phyloP scores from a whole-genome alignment of 306 rosid species.

The Citrullus amarus region DNA sequence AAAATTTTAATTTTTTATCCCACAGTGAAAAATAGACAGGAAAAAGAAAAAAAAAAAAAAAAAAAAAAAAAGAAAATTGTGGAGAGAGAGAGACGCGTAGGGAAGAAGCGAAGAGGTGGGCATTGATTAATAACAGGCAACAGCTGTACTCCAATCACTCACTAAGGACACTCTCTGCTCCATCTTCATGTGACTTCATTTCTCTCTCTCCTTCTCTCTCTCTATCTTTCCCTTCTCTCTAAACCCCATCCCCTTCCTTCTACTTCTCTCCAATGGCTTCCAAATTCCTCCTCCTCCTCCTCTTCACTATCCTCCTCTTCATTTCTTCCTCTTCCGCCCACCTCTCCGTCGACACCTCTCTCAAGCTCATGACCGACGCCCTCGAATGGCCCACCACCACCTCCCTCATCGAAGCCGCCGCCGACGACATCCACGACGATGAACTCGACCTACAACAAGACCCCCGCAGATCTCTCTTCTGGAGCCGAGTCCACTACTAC shows the following conservation, averaged over 20 bases:
- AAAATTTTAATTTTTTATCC: too few species aligned
- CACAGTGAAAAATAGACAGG: too few species aligned
- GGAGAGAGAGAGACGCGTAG: background rate
- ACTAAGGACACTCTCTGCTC: constrained; percentile 1
- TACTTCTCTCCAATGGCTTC: constrained; percentile 18
- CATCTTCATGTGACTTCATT: constrained; percentile 48
- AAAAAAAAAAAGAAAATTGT: background rate
- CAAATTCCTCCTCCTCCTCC: constrained; percentile 10
- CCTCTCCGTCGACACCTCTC: constrained; percentile 32
- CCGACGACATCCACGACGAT: background rate
- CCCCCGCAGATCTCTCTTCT: constrained; percentile 64
- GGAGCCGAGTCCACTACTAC: constrained; percentile 52
- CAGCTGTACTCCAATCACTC: background rate
- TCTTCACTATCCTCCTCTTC: background rate
- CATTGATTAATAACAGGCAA: background rate
- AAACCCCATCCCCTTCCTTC: background rate
- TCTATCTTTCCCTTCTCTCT: background rate
- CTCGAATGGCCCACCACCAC: constrained; percentile 56
- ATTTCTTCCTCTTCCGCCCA: constrained; percentile 12
- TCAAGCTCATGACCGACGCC: constrained; percentile 44
- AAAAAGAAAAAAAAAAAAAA: background rate
- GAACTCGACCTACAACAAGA: constrained; percentile 14
- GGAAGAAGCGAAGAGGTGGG: background rate
- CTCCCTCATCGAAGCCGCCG: constrained; percentile 18
- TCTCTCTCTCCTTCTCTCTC: too few species aligned